Evolutionary conservation across 768 basidiomycete species (phyloP), one percentile per base, ranked within the genome.

Genomic region (Suillus spraguei): DNA sequence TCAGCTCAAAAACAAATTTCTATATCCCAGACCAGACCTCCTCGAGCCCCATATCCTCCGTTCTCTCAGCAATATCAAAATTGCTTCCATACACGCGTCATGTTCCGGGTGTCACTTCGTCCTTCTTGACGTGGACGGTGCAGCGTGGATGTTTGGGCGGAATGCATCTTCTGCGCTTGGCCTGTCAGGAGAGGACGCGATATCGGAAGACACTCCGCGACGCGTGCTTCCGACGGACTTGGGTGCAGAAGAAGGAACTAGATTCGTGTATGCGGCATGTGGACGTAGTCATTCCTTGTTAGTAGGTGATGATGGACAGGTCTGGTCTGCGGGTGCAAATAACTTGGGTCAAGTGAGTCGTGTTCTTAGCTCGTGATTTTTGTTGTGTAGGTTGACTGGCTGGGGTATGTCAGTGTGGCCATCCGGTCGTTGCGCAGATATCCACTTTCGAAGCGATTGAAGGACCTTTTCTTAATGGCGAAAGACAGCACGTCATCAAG

Each of bases 71-170:
- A 95, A 96, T 73, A 82, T 96, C 77, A 86, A 88, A 71, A 81
- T 83, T 11, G 76, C 80, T 24, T 91, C 90, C 9, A 76, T 95
- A 59, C 88, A 95, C 74, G 83, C 91, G 11, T 90, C 91, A 2
- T 92, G 91, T 68, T 83, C 79, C 11, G 86, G 86, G 8, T 94
- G 91, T 71, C 92, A 95, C 72, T 88, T 85, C 68, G 85, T 95
- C 47, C 87, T 81, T 16, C 74, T 95, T 65, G 91, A 92, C 78
- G 68, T 83, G 28, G 83, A 88, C 60, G 95, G 94, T 8, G 82
- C 85, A 44, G 97, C 95, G 10, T 95, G 94, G 89, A 76, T 98
- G 68, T 93, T 96, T 72, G 97, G 97, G 8, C 87, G 94, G 60
- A 94, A 94, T 75, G 86, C 85, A 46, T 87, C 81, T 63, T 80